These are phyloP conservation scores for Ceratopteris richardii DNA, from an alignment of 75 land plant species.

Conservation along the genomic window DNA sequence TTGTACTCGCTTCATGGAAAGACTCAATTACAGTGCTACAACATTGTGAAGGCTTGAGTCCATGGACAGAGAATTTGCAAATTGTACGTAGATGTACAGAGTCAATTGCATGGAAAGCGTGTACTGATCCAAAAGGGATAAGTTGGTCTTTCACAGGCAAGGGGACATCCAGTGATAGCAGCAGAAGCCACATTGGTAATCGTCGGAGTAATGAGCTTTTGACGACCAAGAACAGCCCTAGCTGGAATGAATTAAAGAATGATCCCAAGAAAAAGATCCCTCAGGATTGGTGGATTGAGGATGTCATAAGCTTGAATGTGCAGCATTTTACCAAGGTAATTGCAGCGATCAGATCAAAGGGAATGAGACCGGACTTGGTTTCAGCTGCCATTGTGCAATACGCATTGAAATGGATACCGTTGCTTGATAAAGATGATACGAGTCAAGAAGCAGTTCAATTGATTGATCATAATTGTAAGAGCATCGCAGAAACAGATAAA, in stretches of 20 bases:
- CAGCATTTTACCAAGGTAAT: slow-evolving; percentile 56
- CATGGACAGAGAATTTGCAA: slow-evolving; percentile 84
- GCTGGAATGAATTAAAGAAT: background rate
- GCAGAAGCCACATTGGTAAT: background rate
- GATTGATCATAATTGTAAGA: background rate
- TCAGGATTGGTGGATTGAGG: slow-evolving; percentile 40
- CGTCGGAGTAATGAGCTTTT: background rate
- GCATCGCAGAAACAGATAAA: background rate
- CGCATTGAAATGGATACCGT: slow-evolving; percentile 66
- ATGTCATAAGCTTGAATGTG: slow-evolving; percentile 46
- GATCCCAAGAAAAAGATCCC: background rate
- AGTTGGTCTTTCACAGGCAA: slow-evolving; percentile 46
- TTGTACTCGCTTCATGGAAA: slow-evolving; percentile 72
- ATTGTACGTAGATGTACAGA: slow-evolving; percentile 77
- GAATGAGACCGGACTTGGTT: slow-evolving; percentile 57
- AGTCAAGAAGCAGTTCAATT: background rate
- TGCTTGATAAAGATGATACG: slow-evolving; percentile 10
- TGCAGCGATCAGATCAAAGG: slow-evolving; percentile 51
- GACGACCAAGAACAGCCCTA: background rate
- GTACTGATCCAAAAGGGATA: slow-evolving; percentile 72
- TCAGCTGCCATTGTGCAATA: slow-evolving; percentile 57
- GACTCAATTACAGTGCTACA: slow-evolving; percentile 72
- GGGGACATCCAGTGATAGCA: background rate
- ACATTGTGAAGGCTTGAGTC: slow-evolving; percentile 62
- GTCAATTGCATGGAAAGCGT: slow-evolving; percentile 93